A percentile compares a stretch with the other conserved stretches of the same genome.
Evolutionary conservation across 1,139 yeast genomes (phyloP).

Genomic region (Yamadazyma atlantica): DNA sequence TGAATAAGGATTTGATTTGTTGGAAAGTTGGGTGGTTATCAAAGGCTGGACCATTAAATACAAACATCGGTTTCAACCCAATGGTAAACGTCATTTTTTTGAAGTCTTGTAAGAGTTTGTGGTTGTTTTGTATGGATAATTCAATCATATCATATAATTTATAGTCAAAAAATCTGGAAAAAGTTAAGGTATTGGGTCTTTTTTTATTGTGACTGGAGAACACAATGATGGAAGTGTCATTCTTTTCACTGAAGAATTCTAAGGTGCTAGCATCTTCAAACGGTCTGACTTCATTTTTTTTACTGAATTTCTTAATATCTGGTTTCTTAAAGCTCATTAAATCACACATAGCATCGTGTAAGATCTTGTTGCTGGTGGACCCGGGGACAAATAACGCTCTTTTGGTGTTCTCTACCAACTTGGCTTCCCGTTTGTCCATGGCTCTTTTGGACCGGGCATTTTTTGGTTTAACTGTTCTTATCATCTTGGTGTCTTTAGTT

Average conservation of each 20-base stretch:
- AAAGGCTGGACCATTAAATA: slow-evolving; percentile 89
- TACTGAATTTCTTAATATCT: slow-evolving; percentile 77
- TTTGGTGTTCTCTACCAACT: slow-evolving; percentile 85
- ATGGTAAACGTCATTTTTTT: slow-evolving; percentile 75
- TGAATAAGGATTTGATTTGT: slow-evolving; percentile 82
- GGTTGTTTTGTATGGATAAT: slow-evolving; percentile 67
- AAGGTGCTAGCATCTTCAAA: slow-evolving; percentile 87
- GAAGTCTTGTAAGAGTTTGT: slow-evolving; percentile 77
- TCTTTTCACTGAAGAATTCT: slow-evolving; percentile 93
- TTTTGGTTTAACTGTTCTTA: slow-evolving; percentile 56
- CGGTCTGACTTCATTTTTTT: slow-evolving; percentile 87
- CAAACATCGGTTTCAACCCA: slow-evolving; percentile 93
- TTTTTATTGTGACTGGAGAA: slow-evolving; percentile 82
- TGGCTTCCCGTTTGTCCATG: slow-evolving; percentile 83
- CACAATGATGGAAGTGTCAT: slow-evolving; percentile 86
- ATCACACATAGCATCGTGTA: slow-evolving; percentile 90
- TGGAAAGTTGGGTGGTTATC: slow-evolving; percentile 85
- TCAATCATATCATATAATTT: slow-evolving; percentile 94
- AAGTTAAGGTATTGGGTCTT: slow-evolving; percentile 88
- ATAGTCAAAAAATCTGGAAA: slow-evolving; percentile 85
- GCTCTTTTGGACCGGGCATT: slow-evolving; percentile 97
- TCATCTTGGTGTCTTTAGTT: too few species aligned
- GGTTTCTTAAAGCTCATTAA: slow-evolving; percentile 92
- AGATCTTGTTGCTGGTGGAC: slow-evolving; percentile 68
- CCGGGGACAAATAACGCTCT: slow-evolving; percentile 93